Conservation (phyloP, 2,329 filamentous ascomycete genomes). For the Colletotrichum camelliae region DNA sequence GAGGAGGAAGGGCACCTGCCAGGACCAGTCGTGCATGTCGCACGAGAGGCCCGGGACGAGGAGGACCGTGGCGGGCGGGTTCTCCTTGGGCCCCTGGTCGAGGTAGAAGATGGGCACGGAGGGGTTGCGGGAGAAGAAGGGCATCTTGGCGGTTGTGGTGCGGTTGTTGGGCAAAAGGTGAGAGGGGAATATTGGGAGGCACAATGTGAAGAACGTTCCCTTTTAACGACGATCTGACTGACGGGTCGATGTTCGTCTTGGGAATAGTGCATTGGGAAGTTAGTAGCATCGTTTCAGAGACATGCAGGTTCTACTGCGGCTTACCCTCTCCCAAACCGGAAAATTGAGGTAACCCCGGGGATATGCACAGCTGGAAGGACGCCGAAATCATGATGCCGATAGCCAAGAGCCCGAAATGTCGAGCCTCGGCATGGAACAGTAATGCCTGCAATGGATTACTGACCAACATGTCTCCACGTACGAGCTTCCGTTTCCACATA, state of each 20-base stretch:
- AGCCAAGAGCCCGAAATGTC: neutral
- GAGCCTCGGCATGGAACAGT: neutral
- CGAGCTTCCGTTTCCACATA: neutral
- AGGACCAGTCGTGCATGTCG: slow-evolving; percentile 14
- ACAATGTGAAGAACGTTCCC: neutral
- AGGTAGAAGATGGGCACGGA: slow-evolving; percentile 3
- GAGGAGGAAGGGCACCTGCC: slow-evolving; percentile 1
- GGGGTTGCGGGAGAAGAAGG: neutral
- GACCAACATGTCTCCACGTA: neutral
- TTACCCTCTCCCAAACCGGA: neutral
- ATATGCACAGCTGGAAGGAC: neutral
- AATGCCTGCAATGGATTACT: neutral
- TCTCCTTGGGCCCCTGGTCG: neutral
- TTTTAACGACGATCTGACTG: neutral
- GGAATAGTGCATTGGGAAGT: neutral
- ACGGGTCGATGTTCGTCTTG: neutral
- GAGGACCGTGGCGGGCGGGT: neutral
- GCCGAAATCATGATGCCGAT: neutral
- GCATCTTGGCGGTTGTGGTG: neutral
- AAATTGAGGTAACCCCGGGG: neutral
- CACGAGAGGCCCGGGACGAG: slow-evolving; percentile 2
- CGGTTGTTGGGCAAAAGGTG: neutral
- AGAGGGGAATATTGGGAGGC: neutral
- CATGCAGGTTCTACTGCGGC: neutral
- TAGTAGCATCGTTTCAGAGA: neutral